Conservation (phyloP, 2,329 filamentous ascomycete species). For the Tolypocladium paradoxum region DNA sequence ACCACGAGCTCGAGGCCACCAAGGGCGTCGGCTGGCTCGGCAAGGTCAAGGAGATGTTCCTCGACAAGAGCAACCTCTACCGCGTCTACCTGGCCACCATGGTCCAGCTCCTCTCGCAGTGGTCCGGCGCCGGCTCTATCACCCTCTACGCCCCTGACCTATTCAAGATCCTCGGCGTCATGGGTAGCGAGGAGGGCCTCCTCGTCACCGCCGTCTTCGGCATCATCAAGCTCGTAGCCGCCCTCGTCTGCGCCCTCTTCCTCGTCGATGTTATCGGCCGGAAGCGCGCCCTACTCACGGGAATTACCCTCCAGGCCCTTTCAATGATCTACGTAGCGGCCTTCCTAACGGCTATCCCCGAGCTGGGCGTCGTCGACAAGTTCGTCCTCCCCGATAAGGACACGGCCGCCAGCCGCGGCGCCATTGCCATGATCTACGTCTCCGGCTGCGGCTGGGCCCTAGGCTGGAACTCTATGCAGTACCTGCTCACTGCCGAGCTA, state of each 20-base stretch:
- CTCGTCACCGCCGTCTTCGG: slow-evolving; percentile 69
- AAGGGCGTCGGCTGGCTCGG: slow-evolving; percentile 54
- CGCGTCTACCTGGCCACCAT: slow-evolving; percentile 57
- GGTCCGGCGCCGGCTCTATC: slow-evolving; percentile 62
- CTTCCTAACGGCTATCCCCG: slow-evolving; percentile 53
- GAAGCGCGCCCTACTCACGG: slow-evolving; percentile 52
- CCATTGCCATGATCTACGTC: slow-evolving; percentile 64
- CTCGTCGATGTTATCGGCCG: slow-evolving; percentile 70
- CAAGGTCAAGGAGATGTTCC: slow-evolving; percentile 57
- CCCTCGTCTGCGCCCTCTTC: slow-evolving; percentile 63
- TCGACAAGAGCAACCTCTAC: slow-evolving; percentile 59
- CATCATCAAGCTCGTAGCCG: slow-evolving; percentile 58
- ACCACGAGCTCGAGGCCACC: slow-evolving; percentile 62
- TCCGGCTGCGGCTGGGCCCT: slow-evolving; percentile 60
- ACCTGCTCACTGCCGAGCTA: slow-evolving; percentile 66
- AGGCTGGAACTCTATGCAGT: slow-evolving; percentile 69
- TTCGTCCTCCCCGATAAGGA: slow-evolving; percentile 37
- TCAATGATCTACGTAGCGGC: slow-evolving; percentile 52
- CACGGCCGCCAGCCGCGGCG: slow-evolving; percentile 49
- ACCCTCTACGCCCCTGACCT: slow-evolving; percentile 68
- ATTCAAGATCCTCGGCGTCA: slow-evolving; percentile 61
- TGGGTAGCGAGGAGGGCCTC: slow-evolving; percentile 55
- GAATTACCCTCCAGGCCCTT: slow-evolving; percentile 49
- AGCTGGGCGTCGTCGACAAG: slow-evolving; percentile 36
- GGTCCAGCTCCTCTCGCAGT: slow-evolving; percentile 63